Percentiles rank a stretch among this genome's conserved stretches.
phyloP scores from a whole-genome alignment of 2,329 filamentous ascomycete species.

The Penicillium palitans region DNA sequence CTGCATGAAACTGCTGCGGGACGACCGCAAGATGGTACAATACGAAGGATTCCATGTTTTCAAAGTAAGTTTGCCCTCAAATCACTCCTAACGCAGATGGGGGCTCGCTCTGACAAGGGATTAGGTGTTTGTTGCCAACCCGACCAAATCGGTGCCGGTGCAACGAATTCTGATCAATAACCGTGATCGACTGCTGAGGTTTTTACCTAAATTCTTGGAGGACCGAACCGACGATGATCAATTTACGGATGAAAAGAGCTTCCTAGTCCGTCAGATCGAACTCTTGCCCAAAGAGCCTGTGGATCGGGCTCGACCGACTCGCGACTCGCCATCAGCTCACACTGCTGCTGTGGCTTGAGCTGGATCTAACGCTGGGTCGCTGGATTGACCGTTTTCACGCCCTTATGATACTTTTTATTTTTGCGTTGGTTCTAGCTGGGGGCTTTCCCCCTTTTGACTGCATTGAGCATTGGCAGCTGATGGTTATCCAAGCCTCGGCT shows the following conservation, averaged over 20 bases:
- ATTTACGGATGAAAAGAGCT: constrained; percentile 97
- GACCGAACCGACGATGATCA: constrained; percentile 97
- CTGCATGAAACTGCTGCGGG: constrained; percentile 93
- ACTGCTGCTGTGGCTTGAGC: constrained; percentile 32
- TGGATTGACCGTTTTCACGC: constrained; percentile 14
- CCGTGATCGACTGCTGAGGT: constrained; percentile 82
- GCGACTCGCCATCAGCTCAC: constrained; percentile 31
- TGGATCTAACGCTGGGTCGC: constrained; percentile 14
- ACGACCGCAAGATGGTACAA: constrained; percentile 98
- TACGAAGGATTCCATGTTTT: constrained; percentile 99
- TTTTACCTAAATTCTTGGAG: constrained; percentile 87
- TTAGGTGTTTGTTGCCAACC: constrained; percentile 93
- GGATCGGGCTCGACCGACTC: constrained; percentile 34
- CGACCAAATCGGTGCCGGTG: constrained; percentile 94
- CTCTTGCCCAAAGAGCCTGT: constrained; percentile 45
- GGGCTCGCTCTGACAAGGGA: constrained; percentile 20
- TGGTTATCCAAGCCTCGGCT: constrained; percentile 14
- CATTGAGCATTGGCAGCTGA: constrained; percentile 20
- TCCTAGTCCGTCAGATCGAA: constrained; percentile 90
- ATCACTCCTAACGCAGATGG: background rate
- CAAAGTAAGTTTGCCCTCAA: constrained; percentile 58
- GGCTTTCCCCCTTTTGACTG: constrained; percentile 10
- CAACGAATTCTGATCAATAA: constrained; percentile 97
- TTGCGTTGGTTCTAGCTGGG: constrained; percentile 12
- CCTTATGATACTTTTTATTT: constrained; percentile 9